phyloP scores from a whole-genome alignment of 2,329 filamentous ascomycete genomes.

The Fusarium transvaalense region DNA sequence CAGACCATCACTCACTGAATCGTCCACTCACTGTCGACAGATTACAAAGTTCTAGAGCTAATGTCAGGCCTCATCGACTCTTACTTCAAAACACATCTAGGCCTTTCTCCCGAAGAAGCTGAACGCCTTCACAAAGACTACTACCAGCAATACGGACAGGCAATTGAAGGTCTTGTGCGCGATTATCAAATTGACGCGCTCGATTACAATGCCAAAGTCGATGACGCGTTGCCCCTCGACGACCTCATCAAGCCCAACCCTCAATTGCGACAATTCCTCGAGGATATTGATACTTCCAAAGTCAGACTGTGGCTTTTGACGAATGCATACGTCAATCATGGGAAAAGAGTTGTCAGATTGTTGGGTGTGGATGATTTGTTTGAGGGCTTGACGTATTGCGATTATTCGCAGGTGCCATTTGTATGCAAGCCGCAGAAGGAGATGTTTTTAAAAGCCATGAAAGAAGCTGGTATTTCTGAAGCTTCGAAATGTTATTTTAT shows the following conservation, averaged over 20 bases:
- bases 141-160: conserved; percentile 96
- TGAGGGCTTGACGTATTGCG: conserved; percentile 94
- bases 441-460: conserved; percentile 91
- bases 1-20: rapidly evolving
- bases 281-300: conserved; percentile 84
- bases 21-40: conserved; percentile 53
- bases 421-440: conserved; percentile 87
- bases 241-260: conserved; percentile 83
- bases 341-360: conserved; percentile 81
- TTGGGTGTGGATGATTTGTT: conserved; percentile 89
- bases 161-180: conserved; percentile 91
- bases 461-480: conserved; percentile 77
- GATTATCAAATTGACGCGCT: conserved; percentile 96
- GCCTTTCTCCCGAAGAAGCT: conserved; percentile 80
- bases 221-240: conserved; percentile 94
- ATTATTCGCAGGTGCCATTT: conserved; percentile 80
- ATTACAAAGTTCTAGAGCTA: conserved; percentile 83
- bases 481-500: conserved; percentile 86
- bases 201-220: conserved; percentile 93
- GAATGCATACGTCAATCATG: conserved; percentile 94
- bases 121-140: conserved; percentile 89
- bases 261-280: conserved; percentile 78
- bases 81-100: conserved; percentile 76
- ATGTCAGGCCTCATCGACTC: conserved; percentile 85
- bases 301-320: conserved; percentile 94